Evolutionary conservation across 2,329 filamentous ascomycete species (phyloP).

Genomic region (Hypomyces perniciosus): DNA sequence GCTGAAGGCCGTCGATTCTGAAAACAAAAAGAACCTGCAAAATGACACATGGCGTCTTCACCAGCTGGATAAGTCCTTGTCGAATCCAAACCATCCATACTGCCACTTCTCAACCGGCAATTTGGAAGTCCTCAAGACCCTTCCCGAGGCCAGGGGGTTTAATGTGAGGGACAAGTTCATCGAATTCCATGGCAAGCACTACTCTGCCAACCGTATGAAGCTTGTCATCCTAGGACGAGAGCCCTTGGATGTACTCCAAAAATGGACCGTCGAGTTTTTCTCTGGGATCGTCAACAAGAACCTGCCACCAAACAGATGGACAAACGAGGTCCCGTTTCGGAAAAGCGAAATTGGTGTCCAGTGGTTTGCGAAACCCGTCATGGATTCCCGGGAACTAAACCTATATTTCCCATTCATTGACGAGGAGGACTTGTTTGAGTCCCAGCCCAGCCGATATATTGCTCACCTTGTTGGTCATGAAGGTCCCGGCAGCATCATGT

Average conservation of each 20-base stretch:
- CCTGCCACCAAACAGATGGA: slow-evolving; percentile 55
- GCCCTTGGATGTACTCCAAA: slow-evolving; percentile 71
- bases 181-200: slow-evolving; percentile 81
- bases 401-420: slow-evolving; percentile 81
- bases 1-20: slow-evolving; percentile 82
- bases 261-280: slow-evolving; percentile 81
- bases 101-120: slow-evolving; percentile 91
- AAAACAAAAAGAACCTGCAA: slow-evolving; percentile 97
- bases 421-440: slow-evolving; percentile 72
- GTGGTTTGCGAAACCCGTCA: slow-evolving; percentile 84
- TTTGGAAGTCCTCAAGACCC: slow-evolving; percentile 75
- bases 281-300: slow-evolving; percentile 76
- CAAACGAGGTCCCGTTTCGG: slow-evolving; percentile 44
- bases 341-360: slow-evolving; percentile 54
- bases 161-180: slow-evolving; percentile 90
- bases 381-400: slow-evolving; percentile 75
- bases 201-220: slow-evolving; percentile 93
- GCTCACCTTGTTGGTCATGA: slow-evolving; percentile 89
- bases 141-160: slow-evolving; percentile 71
- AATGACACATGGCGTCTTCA: slow-evolving; percentile 82
- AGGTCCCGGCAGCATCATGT: slow-evolving; percentile 84
- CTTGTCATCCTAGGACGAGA: slow-evolving; percentile 80
- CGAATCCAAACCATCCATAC: slow-evolving; percentile 81
- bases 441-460: slow-evolving; percentile 78
- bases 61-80: slow-evolving; percentile 82